These are phyloP conservation scores for Corylus americana DNA, from an alignment of 306 rosid species.

Conservation along the genomic window DNA sequence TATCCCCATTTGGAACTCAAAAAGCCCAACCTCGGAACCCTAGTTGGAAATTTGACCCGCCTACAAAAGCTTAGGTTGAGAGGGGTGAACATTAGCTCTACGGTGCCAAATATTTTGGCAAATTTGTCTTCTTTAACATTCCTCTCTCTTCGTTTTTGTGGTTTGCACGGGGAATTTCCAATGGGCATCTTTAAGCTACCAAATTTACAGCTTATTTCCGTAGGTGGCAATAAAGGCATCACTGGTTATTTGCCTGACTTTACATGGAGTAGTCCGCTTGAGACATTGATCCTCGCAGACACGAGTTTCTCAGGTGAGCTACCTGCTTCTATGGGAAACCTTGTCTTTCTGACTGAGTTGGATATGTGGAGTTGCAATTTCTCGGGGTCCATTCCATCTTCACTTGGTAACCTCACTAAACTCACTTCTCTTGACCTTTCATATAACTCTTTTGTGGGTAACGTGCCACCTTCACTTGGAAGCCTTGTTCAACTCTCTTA, in stretches of 20 bases:
- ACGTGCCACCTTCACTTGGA: not conserved
- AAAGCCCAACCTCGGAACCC: not conserved
- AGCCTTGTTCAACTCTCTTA: too few species aligned
- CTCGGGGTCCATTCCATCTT: not conserved
- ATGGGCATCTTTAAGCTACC: conserved; percentile 6
- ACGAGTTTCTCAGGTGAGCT: not conserved
- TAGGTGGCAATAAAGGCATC: not conserved
- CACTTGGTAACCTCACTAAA: not conserved
- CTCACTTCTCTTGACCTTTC: not conserved
- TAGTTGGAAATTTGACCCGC: conserved; percentile 7
- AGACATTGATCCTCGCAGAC: not conserved
- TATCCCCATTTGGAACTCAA: not conserved
- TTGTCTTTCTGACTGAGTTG: not conserved
- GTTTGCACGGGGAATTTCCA: conserved; percentile 8
- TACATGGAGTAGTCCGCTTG: not conserved
- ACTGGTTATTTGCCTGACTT: not conserved
- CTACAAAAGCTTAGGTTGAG: conserved; percentile 16
- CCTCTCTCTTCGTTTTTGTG: fast-evolving
- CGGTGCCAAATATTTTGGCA: not conserved
- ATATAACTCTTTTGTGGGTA: too few species aligned
- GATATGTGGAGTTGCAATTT: not conserved
- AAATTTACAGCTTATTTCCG: not conserved
- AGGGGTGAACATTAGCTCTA: not conserved
- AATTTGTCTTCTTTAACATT: not conserved
- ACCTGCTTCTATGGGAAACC: not conserved